phyloP scores from a whole-genome alignment of 805 yeast genomes.

The Wickerhamomyces sydowiorum region DNA sequence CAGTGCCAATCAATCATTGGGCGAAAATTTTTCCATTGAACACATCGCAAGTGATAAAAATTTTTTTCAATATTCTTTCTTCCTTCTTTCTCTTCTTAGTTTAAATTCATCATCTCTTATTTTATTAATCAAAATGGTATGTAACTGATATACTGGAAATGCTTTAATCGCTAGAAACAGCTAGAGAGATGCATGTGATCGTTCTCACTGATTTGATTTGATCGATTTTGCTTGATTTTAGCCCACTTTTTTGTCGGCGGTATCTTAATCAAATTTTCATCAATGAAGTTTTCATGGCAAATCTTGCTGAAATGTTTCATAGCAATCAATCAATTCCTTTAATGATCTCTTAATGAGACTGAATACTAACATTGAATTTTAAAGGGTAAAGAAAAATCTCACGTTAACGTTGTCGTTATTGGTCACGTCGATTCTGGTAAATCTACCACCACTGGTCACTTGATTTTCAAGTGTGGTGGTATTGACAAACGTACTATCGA shows the following conservation, averaged over 20 bases:
- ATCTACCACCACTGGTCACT: constrained; percentile 99
- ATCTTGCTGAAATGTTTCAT: no score
- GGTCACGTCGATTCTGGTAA: constrained; percentile 99
- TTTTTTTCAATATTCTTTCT: background rate
- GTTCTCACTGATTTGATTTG: background rate
- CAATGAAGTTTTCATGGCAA: no score
- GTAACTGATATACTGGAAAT: background rate
- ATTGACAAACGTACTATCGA: constrained; percentile 98
- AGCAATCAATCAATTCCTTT: background rate
- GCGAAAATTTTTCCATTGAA: background rate
- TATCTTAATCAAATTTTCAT: background rate
- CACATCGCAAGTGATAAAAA: constrained; percentile 1
- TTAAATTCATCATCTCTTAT: background rate
- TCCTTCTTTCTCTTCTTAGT: background rate
- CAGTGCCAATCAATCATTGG: background rate
- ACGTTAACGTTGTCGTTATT: constrained; percentile 99
- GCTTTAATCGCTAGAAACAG: no score
- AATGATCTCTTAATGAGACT: no score
- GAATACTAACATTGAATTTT: constrained; percentile 11
- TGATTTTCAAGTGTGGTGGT: constrained; percentile 99
- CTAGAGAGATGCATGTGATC: no score
- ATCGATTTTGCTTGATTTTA: background rate
- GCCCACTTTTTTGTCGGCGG: background rate
- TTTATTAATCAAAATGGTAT: background rate
- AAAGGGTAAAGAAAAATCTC: constrained; percentile 93